A percentile compares a stretch with the other conserved stretches of the same genome.
These are phyloP conservation scores for Plasmodium adleri DNA, from an alignment of 169 alveolate species.

Conservation along the genomic window DNA sequence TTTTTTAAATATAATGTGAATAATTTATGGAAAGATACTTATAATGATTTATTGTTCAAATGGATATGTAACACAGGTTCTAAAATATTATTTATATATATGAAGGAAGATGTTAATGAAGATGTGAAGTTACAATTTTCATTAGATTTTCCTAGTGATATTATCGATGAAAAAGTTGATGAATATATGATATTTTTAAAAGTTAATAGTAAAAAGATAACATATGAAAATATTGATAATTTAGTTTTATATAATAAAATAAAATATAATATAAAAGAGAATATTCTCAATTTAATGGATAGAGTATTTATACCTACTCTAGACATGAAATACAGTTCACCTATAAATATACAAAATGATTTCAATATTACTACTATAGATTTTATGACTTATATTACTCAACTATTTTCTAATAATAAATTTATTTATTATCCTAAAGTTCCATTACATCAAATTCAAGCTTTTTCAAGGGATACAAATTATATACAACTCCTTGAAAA, in stretches of 20 bases:
- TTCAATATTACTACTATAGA: slow-evolving; percentile 68
- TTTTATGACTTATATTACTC: slow-evolving; percentile 72
- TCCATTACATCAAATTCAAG: slow-evolving; percentile 14
- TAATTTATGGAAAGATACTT: slow-evolving; percentile 48
- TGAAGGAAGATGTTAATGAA: slow-evolving; percentile 16
- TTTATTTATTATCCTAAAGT: slow-evolving; percentile 69
- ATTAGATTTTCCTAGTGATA: slow-evolving; percentile 57
- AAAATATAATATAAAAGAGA: slow-evolving; percentile 52
- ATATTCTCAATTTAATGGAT: slow-evolving; percentile 71
- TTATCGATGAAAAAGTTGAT: slow-evolving; percentile 57
- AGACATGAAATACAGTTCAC: slow-evolving; percentile 57
- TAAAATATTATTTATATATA: slow-evolving; percentile 65
- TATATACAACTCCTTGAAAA: slow-evolving; percentile 51
- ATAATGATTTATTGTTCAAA: slow-evolving; percentile 32
- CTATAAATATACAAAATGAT: slow-evolving; percentile 68
- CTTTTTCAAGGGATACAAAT: slow-evolving; percentile 32
- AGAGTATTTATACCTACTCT: slow-evolving; percentile 55
- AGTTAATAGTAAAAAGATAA: slow-evolving; percentile 42
- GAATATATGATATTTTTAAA: slow-evolving; percentile 66
- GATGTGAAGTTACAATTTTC: slow-evolving; percentile 27
- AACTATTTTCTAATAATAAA: slow-evolving; percentile 46
- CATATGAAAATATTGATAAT: slow-evolving; percentile 59
- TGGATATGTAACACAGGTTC: slow-evolving; percentile 27
- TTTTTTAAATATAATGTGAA: slow-evolving; percentile 46
- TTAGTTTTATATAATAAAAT: slow-evolving; percentile 47